These are phyloP conservation scores for Amorphotheca resinae DNA, from an alignment of 495 filamentous ascomycete genomes.

Conservation along the genomic window DNA sequence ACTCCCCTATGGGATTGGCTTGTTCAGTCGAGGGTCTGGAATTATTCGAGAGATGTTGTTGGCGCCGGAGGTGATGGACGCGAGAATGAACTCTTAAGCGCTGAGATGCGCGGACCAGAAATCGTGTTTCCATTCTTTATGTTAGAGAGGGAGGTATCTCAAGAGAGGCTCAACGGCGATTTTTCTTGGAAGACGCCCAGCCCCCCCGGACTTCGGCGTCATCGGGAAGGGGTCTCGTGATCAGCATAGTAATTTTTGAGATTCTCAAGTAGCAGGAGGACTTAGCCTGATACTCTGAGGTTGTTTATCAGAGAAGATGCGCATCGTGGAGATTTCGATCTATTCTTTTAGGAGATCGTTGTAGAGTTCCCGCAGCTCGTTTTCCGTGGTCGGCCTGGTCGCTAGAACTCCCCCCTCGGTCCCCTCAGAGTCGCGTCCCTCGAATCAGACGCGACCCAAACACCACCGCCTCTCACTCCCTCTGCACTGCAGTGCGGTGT, in stretches of 20 bases:
- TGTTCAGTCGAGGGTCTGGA: constrained; percentile 15
- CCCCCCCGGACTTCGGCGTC: constrained; percentile 11
- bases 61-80: constrained; percentile 6
- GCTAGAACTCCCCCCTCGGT: too few species aligned
- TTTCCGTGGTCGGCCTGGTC: too few species aligned
- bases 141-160: neutral
- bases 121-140: constrained; percentile 16
- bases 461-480: neutral
- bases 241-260: neutral
- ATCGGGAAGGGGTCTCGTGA: constrained; percentile 9
- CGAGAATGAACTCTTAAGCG: constrained; percentile 13
- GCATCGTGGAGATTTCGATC: too few species aligned
- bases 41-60: constrained; percentile 3
- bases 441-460: neutral
- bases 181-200: neutral
- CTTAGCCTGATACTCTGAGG: too few species aligned
- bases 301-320: too few species aligned
- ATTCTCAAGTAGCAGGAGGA: too few species aligned
- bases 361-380: too few species aligned
- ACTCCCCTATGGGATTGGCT: constrained; percentile 19
- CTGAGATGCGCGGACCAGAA: constrained; percentile 11
- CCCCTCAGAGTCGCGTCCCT: constrained; percentile 11
- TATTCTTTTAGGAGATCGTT: too few species aligned
- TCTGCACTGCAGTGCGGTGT: too few species aligned
- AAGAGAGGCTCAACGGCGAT: constrained; percentile 1